Evolutionary conservation across 192 early-diverging fungal genomes (phyloP).

Genomic region (Geosiphon pyriformis): DNA sequence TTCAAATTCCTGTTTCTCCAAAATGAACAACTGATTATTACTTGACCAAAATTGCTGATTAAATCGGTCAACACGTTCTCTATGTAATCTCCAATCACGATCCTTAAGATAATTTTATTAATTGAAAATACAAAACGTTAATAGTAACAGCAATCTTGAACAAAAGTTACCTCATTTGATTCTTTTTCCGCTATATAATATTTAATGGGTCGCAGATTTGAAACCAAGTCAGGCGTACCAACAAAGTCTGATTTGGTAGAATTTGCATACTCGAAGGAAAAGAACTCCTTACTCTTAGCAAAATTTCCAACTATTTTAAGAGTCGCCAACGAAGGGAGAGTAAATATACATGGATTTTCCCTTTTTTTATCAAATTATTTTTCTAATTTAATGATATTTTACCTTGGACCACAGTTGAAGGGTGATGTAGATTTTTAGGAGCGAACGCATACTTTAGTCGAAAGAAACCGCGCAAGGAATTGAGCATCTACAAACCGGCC

Average conservation of each 20-base stretch:
- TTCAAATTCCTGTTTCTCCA: slow-evolving; percentile 48
- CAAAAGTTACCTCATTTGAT: slow-evolving; percentile 34
- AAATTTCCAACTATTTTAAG: too few relatives aligned
- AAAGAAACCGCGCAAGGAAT: too few relatives aligned
- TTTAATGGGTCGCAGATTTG: slow-evolving; percentile 48
- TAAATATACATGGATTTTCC: too few relatives aligned
- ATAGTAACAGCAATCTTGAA: not conserved
- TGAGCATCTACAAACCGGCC: too few relatives aligned
- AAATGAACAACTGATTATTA: slow-evolving; percentile 47
- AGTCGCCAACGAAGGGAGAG: too few relatives aligned
- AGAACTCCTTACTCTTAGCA: too few relatives aligned
- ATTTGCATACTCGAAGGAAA: too few relatives aligned
- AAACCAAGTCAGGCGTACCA: slow-evolving; percentile 48
- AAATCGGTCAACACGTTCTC: slow-evolving; percentile 45
- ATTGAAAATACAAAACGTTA: not conserved
- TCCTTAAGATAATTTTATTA: slow-evolving; percentile 28
- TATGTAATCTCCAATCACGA: slow-evolving; percentile 36
- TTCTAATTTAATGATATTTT: too few relatives aligned
- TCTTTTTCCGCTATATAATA: slow-evolving; percentile 43
- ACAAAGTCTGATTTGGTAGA: slow-evolving; percentile 21
- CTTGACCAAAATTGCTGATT: slow-evolving; percentile 53
- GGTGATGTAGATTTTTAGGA: too few relatives aligned
- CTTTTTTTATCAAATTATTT: too few relatives aligned
- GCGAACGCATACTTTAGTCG: too few relatives aligned
- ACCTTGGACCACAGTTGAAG: too few relatives aligned